These are phyloP conservation scores for Boletus reticulatus DNA, from an alignment of 768 basidiomycete species.

Conservation along the genomic window DNA sequence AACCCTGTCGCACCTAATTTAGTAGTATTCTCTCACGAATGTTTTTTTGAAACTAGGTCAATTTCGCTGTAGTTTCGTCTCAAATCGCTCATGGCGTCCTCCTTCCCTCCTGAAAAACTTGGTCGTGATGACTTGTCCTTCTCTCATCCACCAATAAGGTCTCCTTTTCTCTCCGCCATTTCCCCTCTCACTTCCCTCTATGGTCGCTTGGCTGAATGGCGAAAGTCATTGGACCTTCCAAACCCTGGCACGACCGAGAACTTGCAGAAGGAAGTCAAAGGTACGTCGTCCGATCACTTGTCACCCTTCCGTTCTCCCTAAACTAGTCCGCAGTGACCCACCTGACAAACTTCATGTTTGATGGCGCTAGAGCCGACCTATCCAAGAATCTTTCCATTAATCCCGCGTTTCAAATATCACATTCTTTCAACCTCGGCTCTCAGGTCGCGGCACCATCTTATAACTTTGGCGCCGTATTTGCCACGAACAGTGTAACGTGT, in stretches of 20 bases:
- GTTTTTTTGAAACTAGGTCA: slow-evolving; percentile 32
- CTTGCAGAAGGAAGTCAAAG: slow-evolving; percentile 88
- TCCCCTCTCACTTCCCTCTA: slow-evolving; percentile 66
- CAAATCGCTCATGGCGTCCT: slow-evolving; percentile 42
- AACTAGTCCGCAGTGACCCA: slow-evolving; percentile 64
- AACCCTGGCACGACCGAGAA: slow-evolving; percentile 95
- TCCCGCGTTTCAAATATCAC: slow-evolving; percentile 98
- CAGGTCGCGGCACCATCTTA: slow-evolving; percentile 84
- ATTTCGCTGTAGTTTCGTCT: not conserved
- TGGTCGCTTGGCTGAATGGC: slow-evolving; percentile 77
- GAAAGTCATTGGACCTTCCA: slow-evolving; percentile 74
- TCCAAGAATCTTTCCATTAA: slow-evolving; percentile 89
- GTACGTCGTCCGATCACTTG: slow-evolving; percentile 41
- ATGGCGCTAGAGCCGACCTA: slow-evolving; percentile 95
- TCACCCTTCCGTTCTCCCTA: not conserved
- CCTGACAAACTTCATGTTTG: slow-evolving; percentile 92
- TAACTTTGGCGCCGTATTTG: slow-evolving; percentile 93
- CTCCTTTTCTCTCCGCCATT: slow-evolving; percentile 33
- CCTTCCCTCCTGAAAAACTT: slow-evolving; percentile 40
- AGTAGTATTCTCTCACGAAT: slow-evolving; percentile 29
- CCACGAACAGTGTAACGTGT: slow-evolving; percentile 65
- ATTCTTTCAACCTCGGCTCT: slow-evolving; percentile 90
- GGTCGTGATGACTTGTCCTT: slow-evolving; percentile 37
- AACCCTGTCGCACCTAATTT: not conserved
- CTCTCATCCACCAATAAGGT: slow-evolving; percentile 36